These are phyloP conservation scores for Ceratobasidium sp. DNA, from an alignment of 1,284 basidiomycete species.

Conservation along the genomic window DNA sequence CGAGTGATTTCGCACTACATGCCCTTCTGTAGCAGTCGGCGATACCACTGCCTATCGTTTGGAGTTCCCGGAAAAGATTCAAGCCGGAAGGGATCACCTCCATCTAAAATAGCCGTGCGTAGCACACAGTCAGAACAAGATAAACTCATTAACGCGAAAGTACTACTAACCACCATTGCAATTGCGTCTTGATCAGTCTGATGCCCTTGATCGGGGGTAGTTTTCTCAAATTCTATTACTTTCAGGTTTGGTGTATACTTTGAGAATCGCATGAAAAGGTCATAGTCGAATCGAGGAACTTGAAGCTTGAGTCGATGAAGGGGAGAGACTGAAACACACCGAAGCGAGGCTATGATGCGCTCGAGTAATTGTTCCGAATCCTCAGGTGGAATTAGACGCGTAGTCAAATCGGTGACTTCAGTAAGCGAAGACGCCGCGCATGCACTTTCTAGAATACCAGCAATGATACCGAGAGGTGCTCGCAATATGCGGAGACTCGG, in stretches of 20 bases:
- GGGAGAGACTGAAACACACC: neutral
- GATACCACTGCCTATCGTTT: slow-evolving; percentile 2
- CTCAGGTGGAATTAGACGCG: neutral
- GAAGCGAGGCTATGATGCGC: neutral
- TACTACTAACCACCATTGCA: neutral
- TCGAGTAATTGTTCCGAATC: neutral
- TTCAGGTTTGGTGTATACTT: neutral
- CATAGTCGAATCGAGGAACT: neutral
- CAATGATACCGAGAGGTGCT: neutral
- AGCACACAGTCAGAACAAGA: neutral
- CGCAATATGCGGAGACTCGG: neutral
- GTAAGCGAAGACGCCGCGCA: neutral
- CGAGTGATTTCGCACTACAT: neutral
- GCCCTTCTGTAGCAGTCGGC: neutral
- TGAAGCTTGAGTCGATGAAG: neutral
- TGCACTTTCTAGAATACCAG: slow-evolving; percentile 4
- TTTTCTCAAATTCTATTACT: neutral
- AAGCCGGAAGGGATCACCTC: slow-evolving; percentile 1
- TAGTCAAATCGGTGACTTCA: neutral
- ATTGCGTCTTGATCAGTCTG: neutral
- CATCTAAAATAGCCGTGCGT: neutral
- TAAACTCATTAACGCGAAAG: neutral
- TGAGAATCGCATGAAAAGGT: neutral
- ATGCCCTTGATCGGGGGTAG: neutral
- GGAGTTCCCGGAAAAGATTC: slow-evolving; percentile 4